Evolutionary conservation across 1,139 yeast species (phyloP).

Genomic region (Suhomyces wounanorum): DNA sequence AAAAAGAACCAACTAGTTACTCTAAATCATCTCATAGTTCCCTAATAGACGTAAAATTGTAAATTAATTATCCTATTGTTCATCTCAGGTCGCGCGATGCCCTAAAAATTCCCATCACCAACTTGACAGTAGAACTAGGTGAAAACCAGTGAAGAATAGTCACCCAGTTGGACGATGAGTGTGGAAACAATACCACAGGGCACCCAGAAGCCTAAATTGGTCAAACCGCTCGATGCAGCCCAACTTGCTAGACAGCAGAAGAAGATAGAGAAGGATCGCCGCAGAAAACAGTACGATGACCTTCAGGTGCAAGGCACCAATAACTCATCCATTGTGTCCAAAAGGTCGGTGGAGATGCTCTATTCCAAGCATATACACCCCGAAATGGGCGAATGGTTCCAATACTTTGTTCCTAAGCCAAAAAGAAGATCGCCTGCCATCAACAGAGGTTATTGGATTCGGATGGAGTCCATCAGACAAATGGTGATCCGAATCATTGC

Average conservation of each 20-base stretch:
- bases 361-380: constrained; percentile 50
- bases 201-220: neutral
- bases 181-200: neutral
- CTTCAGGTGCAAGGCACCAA: constrained; percentile 78
- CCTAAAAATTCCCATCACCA: constrained; percentile 6
- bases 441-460: constrained; percentile 81
- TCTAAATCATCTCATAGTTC: too few relatives aligned
- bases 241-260: constrained; percentile 30
- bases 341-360: constrained; percentile 72
- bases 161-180: neutral
- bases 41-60: neutral
- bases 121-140: neutral
- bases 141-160: neutral
- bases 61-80: neutral
- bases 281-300: constrained; percentile 56
- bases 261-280: constrained; percentile 49
- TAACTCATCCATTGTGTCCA: constrained; percentile 80
- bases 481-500: constrained; percentile 49
- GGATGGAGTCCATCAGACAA: constrained; percentile 69
- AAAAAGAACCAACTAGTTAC: too few relatives aligned
- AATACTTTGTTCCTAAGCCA: constrained; percentile 66
- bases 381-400: constrained; percentile 43
- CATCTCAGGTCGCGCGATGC: constrained; percentile 4
- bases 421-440: constrained; percentile 78
- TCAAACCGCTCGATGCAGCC: constrained; percentile 15